Conservation (phyloP, 345 rosid species). For the Durio zibethinus region DNA sequence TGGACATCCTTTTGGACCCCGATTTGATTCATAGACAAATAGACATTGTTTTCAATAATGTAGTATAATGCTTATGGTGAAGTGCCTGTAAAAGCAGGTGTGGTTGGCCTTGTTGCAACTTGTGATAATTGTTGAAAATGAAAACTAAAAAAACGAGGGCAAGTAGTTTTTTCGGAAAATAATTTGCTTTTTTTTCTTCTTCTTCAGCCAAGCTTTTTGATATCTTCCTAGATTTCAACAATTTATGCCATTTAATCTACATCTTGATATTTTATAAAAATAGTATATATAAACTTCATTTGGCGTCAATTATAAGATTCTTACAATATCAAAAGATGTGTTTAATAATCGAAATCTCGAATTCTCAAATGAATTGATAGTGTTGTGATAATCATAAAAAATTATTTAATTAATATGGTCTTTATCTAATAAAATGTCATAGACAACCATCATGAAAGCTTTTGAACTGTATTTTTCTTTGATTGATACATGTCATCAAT, state of each 20-base stretch:
- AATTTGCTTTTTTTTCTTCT: neutral
- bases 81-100: slow-evolving; percentile 1
- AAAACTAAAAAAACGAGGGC: neutral
- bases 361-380: no score
- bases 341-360: no score
- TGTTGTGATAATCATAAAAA: neutral
- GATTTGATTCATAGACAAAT: slow-evolving; percentile 5
- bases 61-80: neutral
- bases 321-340: no score
- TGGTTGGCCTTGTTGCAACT: neutral
- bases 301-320: no score
- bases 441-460: neutral
- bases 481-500: neutral
- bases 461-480: neutral
- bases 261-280: neutral
- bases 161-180: neutral
- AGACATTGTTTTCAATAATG: slow-evolving; percentile 5
- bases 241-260: neutral
- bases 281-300: no score
- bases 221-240: neutral
- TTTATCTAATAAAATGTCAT: neutral
- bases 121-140: neutral
- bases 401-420: neutral
- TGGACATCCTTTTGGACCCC: slow-evolving; percentile 19
- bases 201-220: neutral